Evolutionary conservation across 2,329 filamentous ascomycete species (phyloP), one percentile per base, ranked within the genome.

Genomic region (Arthroderma sp.): DNA sequence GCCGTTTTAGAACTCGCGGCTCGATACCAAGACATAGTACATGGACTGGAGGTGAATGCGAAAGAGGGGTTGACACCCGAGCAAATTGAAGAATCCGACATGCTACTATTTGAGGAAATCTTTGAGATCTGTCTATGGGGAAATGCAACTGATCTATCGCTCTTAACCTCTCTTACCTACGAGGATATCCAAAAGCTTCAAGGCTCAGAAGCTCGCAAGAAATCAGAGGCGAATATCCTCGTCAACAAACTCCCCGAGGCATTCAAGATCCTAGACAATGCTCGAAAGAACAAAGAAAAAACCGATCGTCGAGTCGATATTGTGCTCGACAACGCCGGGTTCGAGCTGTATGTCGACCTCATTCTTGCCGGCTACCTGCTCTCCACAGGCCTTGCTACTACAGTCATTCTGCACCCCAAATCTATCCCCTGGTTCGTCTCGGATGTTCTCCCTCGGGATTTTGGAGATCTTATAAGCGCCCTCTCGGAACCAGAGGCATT

Each of bases 401-500:
- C 79, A 27, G 74, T 98, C 9, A 80, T 96, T 15, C 74, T 98
- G 6, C 88, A 94, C 58, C 88, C 91, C 42, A 98, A 98, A 68
- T 82, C 80, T 22, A 88, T 98, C 47, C 91, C 91, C 1, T 98
- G 91, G 91, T 98, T 96, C 60, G 91, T 98, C 40, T 95, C 87
- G 1, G 91, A 98, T 57, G 91, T 96, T 3, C 66, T 94, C 7
- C 88, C 89, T 0, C 73, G 70, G 36, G 91, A 98, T 65, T 95
- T 96, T 55, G 73, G 72, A 1, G 79, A 82, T n/a, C 74, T 96
- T 2, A 76, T 98, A 42, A 79, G 76, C 50, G 85, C 83, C 4
- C 74, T 98, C n/a, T 77, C 81, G 5, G 74, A 80, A 53, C 85
- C 91, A 1, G 78, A 82, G 54, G 56, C 66, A 7, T 94, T 96